Percentiles rank a stretch among this genome's conserved stretches.
Conservation (phyloP, 2,329 filamentous ascomycete genomes). For the Penicillium psychrosexuale region DNA sequence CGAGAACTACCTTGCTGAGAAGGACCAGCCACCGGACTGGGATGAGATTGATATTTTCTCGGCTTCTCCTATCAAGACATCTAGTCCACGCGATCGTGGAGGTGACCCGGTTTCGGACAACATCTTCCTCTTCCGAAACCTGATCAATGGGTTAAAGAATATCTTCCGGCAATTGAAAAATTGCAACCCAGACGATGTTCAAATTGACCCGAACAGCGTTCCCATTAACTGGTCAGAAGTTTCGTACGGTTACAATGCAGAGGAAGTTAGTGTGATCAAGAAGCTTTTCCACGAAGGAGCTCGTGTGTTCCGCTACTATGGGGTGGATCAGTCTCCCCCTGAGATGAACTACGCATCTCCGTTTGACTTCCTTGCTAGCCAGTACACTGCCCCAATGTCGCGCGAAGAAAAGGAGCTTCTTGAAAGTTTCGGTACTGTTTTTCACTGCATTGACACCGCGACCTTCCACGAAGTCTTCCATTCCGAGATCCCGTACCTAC, state of each 20-base stretch:
- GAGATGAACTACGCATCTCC: conserved; percentile 76
- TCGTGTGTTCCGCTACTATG: conserved; percentile 95
- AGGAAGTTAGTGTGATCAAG: conserved; percentile 93
- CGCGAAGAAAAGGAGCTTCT: conserved; percentile 97
- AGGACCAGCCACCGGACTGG: conserved; percentile 81
- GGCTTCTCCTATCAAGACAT: conserved; percentile 92
- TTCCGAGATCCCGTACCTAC: conserved; percentile 92
- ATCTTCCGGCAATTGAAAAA: conserved; percentile 92
- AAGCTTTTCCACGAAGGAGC: conserved; percentile 97
- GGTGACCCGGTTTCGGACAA: conserved; percentile 92
- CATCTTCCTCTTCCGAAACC: conserved; percentile 94
- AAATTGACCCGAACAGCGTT: conserved; percentile 72
- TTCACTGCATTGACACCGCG: conserved; percentile 96
- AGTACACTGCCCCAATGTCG: conserved; percentile 88
- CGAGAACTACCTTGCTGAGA: conserved; percentile 82
- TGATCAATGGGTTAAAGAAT: conserved; percentile 93
- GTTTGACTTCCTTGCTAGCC: conserved; percentile 88
- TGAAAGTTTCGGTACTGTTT: conserved; percentile 96
- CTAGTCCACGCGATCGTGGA: conserved; percentile 82
- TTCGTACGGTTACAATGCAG: conserved; percentile 92
- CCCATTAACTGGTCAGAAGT: conserved; percentile 93
- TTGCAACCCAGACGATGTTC: conserved; percentile 69
- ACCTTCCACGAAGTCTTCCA: conserved; percentile 99
- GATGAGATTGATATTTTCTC: conserved; percentile 97
- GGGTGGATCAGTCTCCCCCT: conserved; percentile 72